Base-by-base conservation (phyloP, 1,284 basidiomycete species). In the Phellinidium pouzarii region DNA sequence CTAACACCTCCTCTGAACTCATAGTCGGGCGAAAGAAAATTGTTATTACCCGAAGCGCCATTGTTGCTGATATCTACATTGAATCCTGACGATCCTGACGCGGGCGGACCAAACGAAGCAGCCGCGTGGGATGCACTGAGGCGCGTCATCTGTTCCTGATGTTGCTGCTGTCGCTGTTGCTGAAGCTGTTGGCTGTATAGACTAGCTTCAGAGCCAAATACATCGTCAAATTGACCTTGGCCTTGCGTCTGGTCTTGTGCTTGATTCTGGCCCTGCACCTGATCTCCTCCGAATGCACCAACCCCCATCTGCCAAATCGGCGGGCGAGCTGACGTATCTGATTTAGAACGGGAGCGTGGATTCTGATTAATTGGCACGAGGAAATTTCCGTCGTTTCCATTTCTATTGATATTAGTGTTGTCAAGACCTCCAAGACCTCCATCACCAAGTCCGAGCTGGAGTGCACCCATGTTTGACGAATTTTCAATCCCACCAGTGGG, bases 321-420 rank as follows among this genome's bases (percentile, higher is more conserved):
- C n/a, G 77, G 75, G 58, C 75, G 78, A 46, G 73, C 70, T 36
- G 79, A 72, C 0, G 80, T 78, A 55, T 85, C 82, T 3, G 80
- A 82, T 59, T 83, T 78, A 63, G 78, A 80, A 44, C 83, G 73
- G 26, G 66, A 65, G 48, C 77, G 73, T 34, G 67, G 68, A 51
- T 70, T 69, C 42, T 60, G 64, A 52, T 61, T 40, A 63, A 62
- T 48, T 0, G 68, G 68, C 34, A 68, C 50, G 34, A 69, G 62
- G 58, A 55, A 60, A 29, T 59, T 54, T n/a, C 60, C 59, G 31
- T 42, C 52, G 44, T 29, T 37, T 22, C 20, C 43, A 25, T 23
- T 36, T 11, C 26, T 50, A 23, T 27, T 22, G 42, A 43, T 44
- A 51, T 31, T 53, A 22, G n/a, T 29, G 36, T 44, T 44, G 19